Percentiles rank a stretch among this genome's conserved stretches.
Conservation (phyloP, 768 basidiomycete species). For the Pisolithus orientalis region DNA sequence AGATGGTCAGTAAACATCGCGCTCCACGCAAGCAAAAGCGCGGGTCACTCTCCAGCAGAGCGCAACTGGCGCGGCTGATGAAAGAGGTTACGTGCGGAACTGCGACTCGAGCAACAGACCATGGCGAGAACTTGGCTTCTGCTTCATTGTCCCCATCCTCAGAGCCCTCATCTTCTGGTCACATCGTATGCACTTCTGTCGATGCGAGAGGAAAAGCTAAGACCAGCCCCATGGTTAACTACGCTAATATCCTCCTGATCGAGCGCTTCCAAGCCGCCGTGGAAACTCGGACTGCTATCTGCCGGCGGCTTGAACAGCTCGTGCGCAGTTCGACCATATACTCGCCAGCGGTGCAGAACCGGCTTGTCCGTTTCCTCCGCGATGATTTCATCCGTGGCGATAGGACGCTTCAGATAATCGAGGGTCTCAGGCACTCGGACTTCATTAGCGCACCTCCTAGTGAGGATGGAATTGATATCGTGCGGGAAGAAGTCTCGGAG, state of each 20-base stretch:
- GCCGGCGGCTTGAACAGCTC: slow-evolving; percentile 24
- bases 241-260: slow-evolving; percentile 20
- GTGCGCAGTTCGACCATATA: slow-evolving; percentile 17
- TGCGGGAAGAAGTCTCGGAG: slow-evolving; percentile 18
- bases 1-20: background rate
- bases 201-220: background rate
- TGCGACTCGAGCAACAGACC: background rate
- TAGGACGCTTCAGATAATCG: slow-evolving; percentile 19
- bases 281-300: slow-evolving; percentile 20
- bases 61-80: slow-evolving; percentile 18
- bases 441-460: slow-evolving; percentile 15
- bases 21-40: slow-evolving; percentile 18
- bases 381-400: slow-evolving; percentile 23
- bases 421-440: slow-evolving; percentile 20
- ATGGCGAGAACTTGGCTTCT: background rate
- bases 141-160: background rate
- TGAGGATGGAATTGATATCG: slow-evolving; percentile 14
- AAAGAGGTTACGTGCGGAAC: slow-evolving; percentile 8
- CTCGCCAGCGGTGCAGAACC: slow-evolving; percentile 11
- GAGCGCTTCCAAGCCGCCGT: slow-evolving; percentile 23
- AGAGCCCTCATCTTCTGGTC: background rate
- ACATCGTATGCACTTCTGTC: background rate
- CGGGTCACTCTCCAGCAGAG: slow-evolving; percentile 17
- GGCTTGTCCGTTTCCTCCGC: slow-evolving; percentile 15
- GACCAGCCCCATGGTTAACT: slow-evolving; percentile 10